These are phyloP conservation scores for Medicago arabica DNA, from an alignment of 306 rosid genomes.

Conservation along the genomic window DNA sequence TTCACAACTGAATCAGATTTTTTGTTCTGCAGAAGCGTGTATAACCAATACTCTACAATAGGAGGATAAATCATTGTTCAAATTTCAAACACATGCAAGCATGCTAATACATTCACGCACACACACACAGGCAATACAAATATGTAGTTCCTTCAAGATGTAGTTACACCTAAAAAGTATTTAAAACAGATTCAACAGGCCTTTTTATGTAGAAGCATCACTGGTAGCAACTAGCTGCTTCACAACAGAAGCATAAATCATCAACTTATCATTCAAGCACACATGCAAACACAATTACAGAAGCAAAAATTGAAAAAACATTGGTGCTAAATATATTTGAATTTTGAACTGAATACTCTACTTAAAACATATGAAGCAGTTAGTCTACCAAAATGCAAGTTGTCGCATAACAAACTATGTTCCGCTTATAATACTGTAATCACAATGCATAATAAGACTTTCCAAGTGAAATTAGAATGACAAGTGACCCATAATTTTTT, in stretches of 20 bases:
- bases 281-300: slow-evolving; percentile 7
- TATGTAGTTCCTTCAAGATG: slow-evolving; percentile 30
- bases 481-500: slow-evolving; percentile 13
- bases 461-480: slow-evolving; percentile 23
- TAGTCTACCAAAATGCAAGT: neutral
- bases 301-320: neutral
- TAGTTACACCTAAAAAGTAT: slow-evolving; percentile 21
- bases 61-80: slow-evolving; percentile 5
- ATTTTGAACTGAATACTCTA: slow-evolving; percentile 26
- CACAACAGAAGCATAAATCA: slow-evolving; percentile 19
- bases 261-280: slow-evolving; percentile 36
- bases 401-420: slow-evolving; percentile 10
- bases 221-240: neutral
- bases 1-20: neutral
- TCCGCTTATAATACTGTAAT: slow-evolving; percentile 29
- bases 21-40: slow-evolving; percentile 10
- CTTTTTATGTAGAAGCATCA: neutral
- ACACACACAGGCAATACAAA: slow-evolving; percentile 8
- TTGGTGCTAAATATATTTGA: slow-evolving; percentile 15
- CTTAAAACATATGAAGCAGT: slow-evolving; percentile 28
- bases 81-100: slow-evolving; percentile 19
- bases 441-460: slow-evolving; percentile 26
- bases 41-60: slow-evolving; percentile 16
- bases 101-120: neutral
- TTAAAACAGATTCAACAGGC: slow-evolving; percentile 19